Evolutionary conservation across 1,139 yeast genomes (phyloP).

Genomic region (Sugiyamaella japonica): DNA sequence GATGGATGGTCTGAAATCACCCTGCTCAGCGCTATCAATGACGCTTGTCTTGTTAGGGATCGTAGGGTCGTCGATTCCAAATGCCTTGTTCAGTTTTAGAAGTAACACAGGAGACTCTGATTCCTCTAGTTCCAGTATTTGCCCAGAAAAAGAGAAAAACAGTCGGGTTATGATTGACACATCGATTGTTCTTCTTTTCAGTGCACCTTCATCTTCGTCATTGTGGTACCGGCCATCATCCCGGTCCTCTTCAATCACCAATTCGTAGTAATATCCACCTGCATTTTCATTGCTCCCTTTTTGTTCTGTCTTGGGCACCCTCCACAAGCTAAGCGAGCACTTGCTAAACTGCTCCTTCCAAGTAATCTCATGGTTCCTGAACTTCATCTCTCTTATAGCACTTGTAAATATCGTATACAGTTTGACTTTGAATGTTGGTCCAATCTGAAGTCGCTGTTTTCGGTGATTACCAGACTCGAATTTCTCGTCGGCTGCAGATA

Average conservation of each 20-base stretch:
- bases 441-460: conserved; percentile 45
- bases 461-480: conserved; percentile 27
- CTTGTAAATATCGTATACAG: conserved; percentile 68
- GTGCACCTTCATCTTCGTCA: conserved; percentile 43
- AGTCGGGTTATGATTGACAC: conserved; percentile 52
- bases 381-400: conserved; percentile 45
- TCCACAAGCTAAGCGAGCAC: conserved; percentile 49
- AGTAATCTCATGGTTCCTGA: conserved; percentile 44
- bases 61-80: conserved; percentile 20
- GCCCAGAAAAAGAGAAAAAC: conserved; percentile 75
- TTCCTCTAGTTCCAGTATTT: conserved; percentile 62
- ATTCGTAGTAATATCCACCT: conserved; percentile 45
- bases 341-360: conserved; percentile 79
- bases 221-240: conserved; percentile 78
- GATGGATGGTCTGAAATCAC: conserved; percentile 5
- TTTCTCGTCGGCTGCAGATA: conserved; percentile 47
- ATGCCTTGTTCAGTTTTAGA: conserved; percentile 48
- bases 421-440: conserved; percentile 61
- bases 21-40: conserved; percentile 10
- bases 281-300: neutral
- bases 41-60: conserved; percentile 10
- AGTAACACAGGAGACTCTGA: conserved; percentile 69
- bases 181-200: conserved; percentile 39
- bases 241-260: conserved; percentile 58
- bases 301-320: conserved; percentile 28